Evolutionary conservation across 768 basidiomycete species (phyloP), one percentile per base, ranked within the genome.

Genomic region (Ephemerocybe angulata): DNA sequence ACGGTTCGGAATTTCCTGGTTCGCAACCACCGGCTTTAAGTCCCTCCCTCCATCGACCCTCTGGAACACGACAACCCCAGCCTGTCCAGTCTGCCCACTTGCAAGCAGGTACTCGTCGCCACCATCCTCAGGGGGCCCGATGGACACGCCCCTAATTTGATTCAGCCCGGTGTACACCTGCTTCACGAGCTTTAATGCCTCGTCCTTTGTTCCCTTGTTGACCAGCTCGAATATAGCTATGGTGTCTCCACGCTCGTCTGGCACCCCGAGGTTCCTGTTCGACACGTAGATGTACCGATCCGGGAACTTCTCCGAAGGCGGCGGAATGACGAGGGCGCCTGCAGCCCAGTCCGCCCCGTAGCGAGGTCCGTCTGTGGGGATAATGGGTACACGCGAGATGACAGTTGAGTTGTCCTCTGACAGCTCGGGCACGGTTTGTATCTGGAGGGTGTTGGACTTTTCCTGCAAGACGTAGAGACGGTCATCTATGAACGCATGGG

Each of bases 101-200:
- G 83, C 83, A 37, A 85, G 71, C 27, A 87, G 67, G 51, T 60
- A 71, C 49, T 68, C 77, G 46, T 81, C 81, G 27, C 76, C 78
- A 27, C 76, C 74, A n/a, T 69, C 69, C 53, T 71, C 64, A 53
- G 67, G 59, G 2, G 77, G 74, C 4, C 81, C 80, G 52, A 87
- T 72, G 67, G 78, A 75, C 84, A 88, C 87, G 3, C 85, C 86
- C 28, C 85, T 72, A 30, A 87, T 76, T 63, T 86, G 81, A 59
- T 82, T 72, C 21, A 61, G 52, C 3, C 58, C 60, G 1, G 60
- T 61, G 42, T 50, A 58, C 3, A 61, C 55, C 12, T 61, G 58
- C n/a, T 55, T 61, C 7, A 80, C 65, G 4, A 77, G 62, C 27
- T 60, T 62, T 48, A 73, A 25, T 7, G 30, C 42, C 31, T 61